Conservation (phyloP, 768 basidiomycete species). For the Termitomyces titanicus region DNA sequence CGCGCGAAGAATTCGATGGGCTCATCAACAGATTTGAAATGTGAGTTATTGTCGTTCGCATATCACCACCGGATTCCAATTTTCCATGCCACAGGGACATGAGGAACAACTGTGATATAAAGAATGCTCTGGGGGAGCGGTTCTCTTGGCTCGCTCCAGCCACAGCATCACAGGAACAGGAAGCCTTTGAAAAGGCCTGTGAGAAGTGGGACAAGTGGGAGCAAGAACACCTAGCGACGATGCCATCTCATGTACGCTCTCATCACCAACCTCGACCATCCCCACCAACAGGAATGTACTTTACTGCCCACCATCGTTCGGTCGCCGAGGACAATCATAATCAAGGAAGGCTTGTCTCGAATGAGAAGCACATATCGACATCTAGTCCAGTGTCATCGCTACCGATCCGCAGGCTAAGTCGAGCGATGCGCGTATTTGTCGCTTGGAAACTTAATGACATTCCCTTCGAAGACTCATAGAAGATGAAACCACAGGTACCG, state of each 20-base stretch:
- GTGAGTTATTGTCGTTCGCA: slow-evolving; percentile 35
- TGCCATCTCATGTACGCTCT: background rate
- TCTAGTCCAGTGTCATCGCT: slow-evolving; percentile 16
- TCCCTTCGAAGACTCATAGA: background rate
- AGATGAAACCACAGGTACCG: background rate
- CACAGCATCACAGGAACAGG: slow-evolving; percentile 44
- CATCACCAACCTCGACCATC: background rate
- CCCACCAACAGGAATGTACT: slow-evolving; percentile 1
- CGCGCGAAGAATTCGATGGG: slow-evolving; percentile 59
- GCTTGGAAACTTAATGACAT: slow-evolving; percentile 47
- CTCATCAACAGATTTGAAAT: slow-evolving; percentile 55
- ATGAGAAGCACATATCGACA: slow-evolving; percentile 4
- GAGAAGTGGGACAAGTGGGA: slow-evolving; percentile 53
- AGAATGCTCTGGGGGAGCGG: slow-evolving; percentile 40
- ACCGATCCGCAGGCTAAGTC: slow-evolving; percentile 42
- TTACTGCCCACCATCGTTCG: background rate
- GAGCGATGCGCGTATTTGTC: slow-evolving; percentile 50
- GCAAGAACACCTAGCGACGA: slow-evolving; percentile 21
- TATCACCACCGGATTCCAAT: background rate
- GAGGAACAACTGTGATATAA: slow-evolving; percentile 53
- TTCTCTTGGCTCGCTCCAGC: slow-evolving; percentile 46
- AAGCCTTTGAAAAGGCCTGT: slow-evolving; percentile 55
- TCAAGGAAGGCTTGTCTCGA: background rate
- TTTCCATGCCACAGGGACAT: slow-evolving; percentile 50
- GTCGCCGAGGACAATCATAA: background rate